Base-by-base conservation (phyloP, 2,329 filamentous ascomycete genomes). In the Ceratocystis alfenasii region DNA sequence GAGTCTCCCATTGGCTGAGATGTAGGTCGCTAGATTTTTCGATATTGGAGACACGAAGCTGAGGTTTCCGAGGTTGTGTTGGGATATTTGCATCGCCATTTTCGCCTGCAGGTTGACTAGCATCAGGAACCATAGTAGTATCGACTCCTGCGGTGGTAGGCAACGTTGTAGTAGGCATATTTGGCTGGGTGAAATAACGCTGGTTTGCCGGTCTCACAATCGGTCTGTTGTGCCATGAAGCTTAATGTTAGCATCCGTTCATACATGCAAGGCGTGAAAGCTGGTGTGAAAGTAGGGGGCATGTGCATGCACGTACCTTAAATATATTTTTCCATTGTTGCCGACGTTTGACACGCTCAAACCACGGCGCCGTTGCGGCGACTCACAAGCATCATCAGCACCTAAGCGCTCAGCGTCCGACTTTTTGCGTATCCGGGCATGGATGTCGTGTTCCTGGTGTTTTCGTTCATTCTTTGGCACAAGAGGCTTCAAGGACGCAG, bases 271-370 rank as follows among this genome's bases (percentile, higher is more conserved):
- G 12, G 59, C 17, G 17, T 41, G 25, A 20, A 61, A 48, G 46
- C 17, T 30, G 22, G 17, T 45, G 20, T 59, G 48, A 41, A 41
- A 15, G 36, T 12, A 41, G 22, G 50, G 36, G 12, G 22, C 44
- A 68, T 82, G 72, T 84, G 92, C 87, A 87, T 88, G 22, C 44
- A 68, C 82, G 72, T 84, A 92, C 87, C 87, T 88, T 70, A 93
- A 74, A 75, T 90, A 93, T 74, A 93, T 89, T 73, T 86, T 85
- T 48, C 89, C 89, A 75, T 91, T 90, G 73, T 90, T 89, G 28
- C 88, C 88, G 68, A 93, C 88, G 74, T 91, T 92, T 63, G 87
- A 85, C 65, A 93, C 89, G 1, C 87, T 86, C 73, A 93, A 92
- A 71, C 89, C 85, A 65, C 87, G 61, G 2, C 50, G 62, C 7